These are phyloP conservation scores for Porogramme epimiltina DNA, from an alignment of 1,284 basidiomycete species.

Conservation along the genomic window DNA sequence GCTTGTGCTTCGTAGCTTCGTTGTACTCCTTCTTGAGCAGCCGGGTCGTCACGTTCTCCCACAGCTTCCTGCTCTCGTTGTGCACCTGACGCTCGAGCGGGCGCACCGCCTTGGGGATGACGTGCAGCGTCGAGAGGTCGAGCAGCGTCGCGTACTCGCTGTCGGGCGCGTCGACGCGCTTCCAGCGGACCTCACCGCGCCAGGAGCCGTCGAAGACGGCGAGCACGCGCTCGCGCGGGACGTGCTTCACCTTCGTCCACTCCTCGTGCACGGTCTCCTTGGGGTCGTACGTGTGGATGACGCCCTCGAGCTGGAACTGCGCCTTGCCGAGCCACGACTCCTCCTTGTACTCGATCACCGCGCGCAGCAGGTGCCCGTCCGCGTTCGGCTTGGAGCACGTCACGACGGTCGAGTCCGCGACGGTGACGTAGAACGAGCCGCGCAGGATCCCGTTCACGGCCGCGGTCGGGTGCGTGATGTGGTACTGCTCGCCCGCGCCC, in stretches of 20 bases:
- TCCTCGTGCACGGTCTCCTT: conserved; percentile 64
- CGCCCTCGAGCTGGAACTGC: conserved; percentile 87
- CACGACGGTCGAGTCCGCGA: conserved; percentile 80
- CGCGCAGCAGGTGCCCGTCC: conserved; percentile 62
- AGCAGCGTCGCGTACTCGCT: conserved; percentile 73
- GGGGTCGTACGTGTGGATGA: conserved; percentile 81
- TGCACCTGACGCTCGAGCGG: conserved; percentile 79
- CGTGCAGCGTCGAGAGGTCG: conserved; percentile 73
- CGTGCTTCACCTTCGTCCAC: conserved; percentile 91
- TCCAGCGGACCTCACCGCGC: conserved; percentile 84
- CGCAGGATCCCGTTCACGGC: conserved; percentile 91
- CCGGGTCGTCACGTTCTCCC: conserved; percentile 83
- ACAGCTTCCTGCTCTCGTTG: conserved; percentile 86
- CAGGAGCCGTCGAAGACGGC: conserved; percentile 90
- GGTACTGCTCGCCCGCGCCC: conserved; percentile 83
- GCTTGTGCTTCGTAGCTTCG: conserved; percentile 88
- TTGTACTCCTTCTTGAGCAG: conserved; percentile 85
- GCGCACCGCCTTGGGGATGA: conserved; percentile 86
- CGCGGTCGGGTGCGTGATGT: conserved; percentile 89
- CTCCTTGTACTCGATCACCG: conserved; percentile 94
- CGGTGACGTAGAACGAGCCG: conserved; percentile 88
- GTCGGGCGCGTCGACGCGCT: conserved; percentile 46
- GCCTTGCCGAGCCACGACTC: conserved; percentile 96
- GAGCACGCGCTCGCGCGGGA: conserved; percentile 78
- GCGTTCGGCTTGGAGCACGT: conserved; percentile 70